A percentile compares a stretch with the other conserved stretches of the same genome.
phyloP scores from a whole-genome alignment of 345 rosid genomes.

The Noccaea bulbosa region DNA sequence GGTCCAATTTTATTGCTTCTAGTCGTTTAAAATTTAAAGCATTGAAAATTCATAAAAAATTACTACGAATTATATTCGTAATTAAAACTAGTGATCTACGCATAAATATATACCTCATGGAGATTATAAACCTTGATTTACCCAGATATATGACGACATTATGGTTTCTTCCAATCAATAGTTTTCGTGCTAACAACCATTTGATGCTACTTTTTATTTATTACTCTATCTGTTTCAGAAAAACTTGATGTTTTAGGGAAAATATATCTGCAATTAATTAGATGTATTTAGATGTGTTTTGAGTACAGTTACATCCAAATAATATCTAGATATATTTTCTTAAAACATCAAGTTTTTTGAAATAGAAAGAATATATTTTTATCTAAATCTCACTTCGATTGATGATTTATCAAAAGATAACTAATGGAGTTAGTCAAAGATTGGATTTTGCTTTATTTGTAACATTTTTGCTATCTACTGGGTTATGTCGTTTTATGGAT shows the following conservation, averaged over 20 bases:
- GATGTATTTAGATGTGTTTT: no score
- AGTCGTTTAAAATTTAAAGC: neutral
- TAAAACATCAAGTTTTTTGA: no score
- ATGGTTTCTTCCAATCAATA: slow-evolving; percentile 20
- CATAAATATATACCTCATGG: neutral
- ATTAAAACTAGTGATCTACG: neutral
- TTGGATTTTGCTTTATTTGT: slow-evolving; percentile 6
- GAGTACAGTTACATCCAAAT: no score
- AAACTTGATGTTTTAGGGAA: no score
- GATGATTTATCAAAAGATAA: slow-evolving; percentile 12
- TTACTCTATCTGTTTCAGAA: no score
- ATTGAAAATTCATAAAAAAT: neutral
- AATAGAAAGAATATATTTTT: no score
- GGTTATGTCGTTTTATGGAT: neutral
- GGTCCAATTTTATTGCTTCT: neutral
- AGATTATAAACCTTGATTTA: neutral
- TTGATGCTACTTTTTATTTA: slow-evolving; percentile 9
- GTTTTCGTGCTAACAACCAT: slow-evolving; percentile 18
- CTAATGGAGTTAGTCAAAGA: neutral
- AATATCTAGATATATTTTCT: no score
- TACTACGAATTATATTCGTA: neutral
- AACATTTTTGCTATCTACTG: neutral
- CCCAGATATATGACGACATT: neutral
- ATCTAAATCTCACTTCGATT: neutral
- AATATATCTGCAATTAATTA: no score